phyloP scores from a whole-genome alignment of 306 rosid species.

The Quercus mongolica region DNA sequence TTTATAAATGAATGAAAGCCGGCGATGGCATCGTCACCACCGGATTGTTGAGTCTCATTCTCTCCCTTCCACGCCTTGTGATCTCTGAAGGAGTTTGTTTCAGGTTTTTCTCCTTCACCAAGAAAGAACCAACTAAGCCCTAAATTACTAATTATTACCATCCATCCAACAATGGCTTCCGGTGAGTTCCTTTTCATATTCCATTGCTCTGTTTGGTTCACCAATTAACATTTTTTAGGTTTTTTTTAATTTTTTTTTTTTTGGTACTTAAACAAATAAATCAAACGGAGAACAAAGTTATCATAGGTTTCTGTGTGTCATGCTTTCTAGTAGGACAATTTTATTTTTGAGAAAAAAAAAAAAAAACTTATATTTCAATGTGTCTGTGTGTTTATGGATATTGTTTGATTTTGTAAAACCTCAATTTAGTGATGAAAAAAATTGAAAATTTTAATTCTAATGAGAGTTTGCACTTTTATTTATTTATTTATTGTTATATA shows the following conservation, averaged over 20 bases:
- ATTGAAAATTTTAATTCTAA: too few relatives aligned
- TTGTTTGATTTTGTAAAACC: too few relatives aligned
- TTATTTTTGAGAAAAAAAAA: not conserved
- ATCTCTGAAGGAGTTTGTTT: not conserved
- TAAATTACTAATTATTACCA: too few relatives aligned
- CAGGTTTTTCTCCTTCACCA: not conserved
- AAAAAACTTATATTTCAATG: too few relatives aligned
- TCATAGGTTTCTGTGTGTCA: not conserved
- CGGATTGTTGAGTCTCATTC: not conserved
- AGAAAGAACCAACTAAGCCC: not conserved
- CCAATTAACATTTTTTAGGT: not conserved
- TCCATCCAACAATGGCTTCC: constrained; percentile 1
- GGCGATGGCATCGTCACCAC: too few relatives aligned
- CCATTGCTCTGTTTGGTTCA: not conserved
- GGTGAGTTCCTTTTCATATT: not conserved
- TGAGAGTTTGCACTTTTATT: too few relatives aligned
- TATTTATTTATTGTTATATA: too few relatives aligned
- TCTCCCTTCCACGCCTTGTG: too few relatives aligned
- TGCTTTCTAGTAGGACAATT: too few relatives aligned
- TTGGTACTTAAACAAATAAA: not conserved
- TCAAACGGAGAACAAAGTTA: not conserved
- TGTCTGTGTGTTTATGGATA: too few relatives aligned
- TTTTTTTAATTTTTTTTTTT: not conserved
- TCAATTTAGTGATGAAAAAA: too few relatives aligned
- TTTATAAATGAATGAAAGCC: not conserved